These are phyloP conservation scores for Phytophthora uliginosa DNA, from an alignment of 352 stramenopile genomes.

Conservation along the genomic window DNA sequence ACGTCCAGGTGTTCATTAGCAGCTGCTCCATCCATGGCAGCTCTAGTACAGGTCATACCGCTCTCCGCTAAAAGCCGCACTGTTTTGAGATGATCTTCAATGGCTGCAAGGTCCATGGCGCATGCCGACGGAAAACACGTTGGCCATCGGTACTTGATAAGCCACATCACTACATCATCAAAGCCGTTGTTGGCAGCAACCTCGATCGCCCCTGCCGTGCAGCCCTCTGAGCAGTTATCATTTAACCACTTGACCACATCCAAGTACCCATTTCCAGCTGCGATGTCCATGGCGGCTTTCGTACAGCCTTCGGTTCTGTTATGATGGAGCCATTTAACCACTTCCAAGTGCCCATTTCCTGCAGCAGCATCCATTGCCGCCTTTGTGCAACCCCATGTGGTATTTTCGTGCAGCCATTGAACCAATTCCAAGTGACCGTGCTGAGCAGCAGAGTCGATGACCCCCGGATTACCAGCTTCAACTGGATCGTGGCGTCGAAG, in stretches of 20 bases:
- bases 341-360: background rate
- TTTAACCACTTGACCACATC: background rate
- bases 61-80: background rate
- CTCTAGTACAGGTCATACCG: background rate
- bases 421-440: background rate
- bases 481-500: background rate
- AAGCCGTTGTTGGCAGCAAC: background rate
- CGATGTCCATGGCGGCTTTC: background rate
- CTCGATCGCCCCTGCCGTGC: background rate
- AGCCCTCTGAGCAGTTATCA: background rate
- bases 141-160: background rate
- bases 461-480: too few relatives aligned
- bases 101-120: background rate
- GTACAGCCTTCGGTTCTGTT: background rate
- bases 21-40: background rate
- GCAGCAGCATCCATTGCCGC: background rate
- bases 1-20: background rate
- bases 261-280: background rate
- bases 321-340: background rate
- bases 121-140: background rate
- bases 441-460: background rate
- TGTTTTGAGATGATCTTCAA: background rate
- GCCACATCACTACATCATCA: background rate
- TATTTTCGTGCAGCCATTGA: background rate
- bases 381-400: background rate